A percentile compares a stretch with the other conserved stretches of the same genome.
phyloP scores from a whole-genome alignment of 306 rosid genomes.

The Lathyrus aphaca region DNA sequence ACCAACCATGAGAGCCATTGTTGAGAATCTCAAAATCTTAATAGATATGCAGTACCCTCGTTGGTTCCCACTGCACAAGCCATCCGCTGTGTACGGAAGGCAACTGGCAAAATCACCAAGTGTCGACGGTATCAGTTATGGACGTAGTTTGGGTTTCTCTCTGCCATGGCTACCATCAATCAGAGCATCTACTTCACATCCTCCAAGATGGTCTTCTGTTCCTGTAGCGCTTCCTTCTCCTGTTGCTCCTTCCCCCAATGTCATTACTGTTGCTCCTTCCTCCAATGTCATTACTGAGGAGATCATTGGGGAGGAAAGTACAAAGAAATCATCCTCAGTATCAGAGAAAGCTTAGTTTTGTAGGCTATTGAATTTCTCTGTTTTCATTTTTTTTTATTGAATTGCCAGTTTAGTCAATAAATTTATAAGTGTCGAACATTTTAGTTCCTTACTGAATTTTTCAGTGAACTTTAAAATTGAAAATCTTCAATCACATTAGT shows the following conservation, averaged over 20 bases:
- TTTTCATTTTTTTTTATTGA: conserved; percentile 9
- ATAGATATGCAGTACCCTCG: conserved; percentile 66
- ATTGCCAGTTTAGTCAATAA: background rate
- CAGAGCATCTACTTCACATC: conserved; percentile 49
- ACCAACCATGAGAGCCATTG: conserved; percentile 85
- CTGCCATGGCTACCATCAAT: conserved; percentile 43
- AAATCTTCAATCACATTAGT: background rate
- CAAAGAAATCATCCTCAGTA: conserved; percentile 51
- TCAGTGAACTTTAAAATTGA: background rate
- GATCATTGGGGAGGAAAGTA: conserved; percentile 54
- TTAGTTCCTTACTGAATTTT: background rate
- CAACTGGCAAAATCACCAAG: conserved; percentile 64
- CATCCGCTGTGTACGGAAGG: conserved; percentile 49
- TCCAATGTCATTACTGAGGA: conserved; percentile 56
- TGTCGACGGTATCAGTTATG: conserved; percentile 59
- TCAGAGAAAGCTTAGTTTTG: conserved; percentile 54
- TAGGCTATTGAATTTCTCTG: conserved; percentile 62
- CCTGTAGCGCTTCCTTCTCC: conserved; percentile 60
- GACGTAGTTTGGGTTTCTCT: conserved; percentile 58
- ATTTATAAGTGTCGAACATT: background rate
- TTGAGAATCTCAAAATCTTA: conserved; percentile 59
- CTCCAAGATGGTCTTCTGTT: conserved; percentile 49
- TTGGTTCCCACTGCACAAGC: conserved; percentile 76
- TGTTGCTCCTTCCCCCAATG: conserved; percentile 52
- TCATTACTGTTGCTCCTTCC: conserved; percentile 54